These are phyloP conservation scores for Botrytis fragariae DNA, from an alignment of 2,329 filamentous ascomycete species.

Conservation along the genomic window DNA sequence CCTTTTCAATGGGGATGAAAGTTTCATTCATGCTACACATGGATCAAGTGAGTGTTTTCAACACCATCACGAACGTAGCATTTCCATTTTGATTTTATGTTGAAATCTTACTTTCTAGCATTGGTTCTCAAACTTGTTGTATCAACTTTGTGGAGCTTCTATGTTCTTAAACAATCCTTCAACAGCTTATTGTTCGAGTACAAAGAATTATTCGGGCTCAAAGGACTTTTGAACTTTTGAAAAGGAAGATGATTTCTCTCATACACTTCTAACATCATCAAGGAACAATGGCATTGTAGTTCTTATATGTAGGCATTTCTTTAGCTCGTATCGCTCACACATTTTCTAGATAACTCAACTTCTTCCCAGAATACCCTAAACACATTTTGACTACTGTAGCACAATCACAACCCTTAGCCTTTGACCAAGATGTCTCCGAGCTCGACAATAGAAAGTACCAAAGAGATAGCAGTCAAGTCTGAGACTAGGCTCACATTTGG, in stretches of 20 bases:
- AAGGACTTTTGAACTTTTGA: not conserved
- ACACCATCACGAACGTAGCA: not conserved
- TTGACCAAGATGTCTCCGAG: not conserved
- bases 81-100: not conserved
- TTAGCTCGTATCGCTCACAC: not conserved
- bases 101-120: not conserved
- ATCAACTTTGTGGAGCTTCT: not conserved
- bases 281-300: not conserved
- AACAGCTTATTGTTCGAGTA: not conserved
- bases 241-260: not conserved
- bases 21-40: not conserved
- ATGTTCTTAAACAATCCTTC: not conserved
- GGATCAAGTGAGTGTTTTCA: not conserved
- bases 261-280: not conserved
- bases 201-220: not conserved
- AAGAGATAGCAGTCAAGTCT: not conserved
- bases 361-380: not conserved
- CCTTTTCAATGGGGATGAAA: not conserved
- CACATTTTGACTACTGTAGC: not conserved
- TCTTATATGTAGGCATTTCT: not conserved
- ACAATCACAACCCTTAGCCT: not conserved
- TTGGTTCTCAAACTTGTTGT: not conserved
- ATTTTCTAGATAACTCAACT: not conserved
- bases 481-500: constrained; percentile 15
- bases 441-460: not conserved